These are phyloP conservation scores for Pezicula rhizophila DNA, from an alignment of 2,329 filamentous ascomycete genomes.

Conservation along the genomic window DNA sequence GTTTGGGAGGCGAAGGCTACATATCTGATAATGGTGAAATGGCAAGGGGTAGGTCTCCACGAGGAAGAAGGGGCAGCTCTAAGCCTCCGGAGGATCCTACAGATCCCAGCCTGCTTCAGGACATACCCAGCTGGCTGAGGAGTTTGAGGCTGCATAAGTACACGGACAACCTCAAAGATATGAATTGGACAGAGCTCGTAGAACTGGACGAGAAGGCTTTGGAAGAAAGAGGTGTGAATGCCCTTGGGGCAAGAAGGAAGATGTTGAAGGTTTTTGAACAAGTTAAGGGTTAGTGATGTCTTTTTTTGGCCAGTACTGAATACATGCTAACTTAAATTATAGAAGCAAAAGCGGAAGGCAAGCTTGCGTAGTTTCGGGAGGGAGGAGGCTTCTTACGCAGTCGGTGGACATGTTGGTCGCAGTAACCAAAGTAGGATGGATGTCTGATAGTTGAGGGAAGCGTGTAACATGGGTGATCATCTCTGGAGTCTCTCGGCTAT, in stretches of 20 bases:
- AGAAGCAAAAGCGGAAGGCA: constrained; percentile 72
- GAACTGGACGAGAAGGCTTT: constrained; percentile 89
- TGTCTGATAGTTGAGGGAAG: neutral
- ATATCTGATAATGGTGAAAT: constrained; percentile 92
- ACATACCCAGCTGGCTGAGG: constrained; percentile 93
- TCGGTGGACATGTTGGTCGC: too few relatives aligned
- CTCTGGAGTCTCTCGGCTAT: too few relatives aligned
- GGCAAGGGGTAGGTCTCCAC: constrained; percentile 80
- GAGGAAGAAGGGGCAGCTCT: constrained; percentile 86
- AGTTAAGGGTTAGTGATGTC: constrained; percentile 62
- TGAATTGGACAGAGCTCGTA: constrained; percentile 91
- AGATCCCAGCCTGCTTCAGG: constrained; percentile 80
- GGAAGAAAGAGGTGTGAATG: constrained; percentile 90
- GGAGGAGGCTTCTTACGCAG: too few relatives aligned
- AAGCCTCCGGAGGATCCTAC: constrained; percentile 98
- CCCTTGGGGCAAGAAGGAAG: constrained; percentile 88
- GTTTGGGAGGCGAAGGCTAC: constrained; percentile 72
- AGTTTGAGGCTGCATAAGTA: constrained; percentile 97
- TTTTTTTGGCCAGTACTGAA: neutral
- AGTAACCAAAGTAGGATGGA: neutral
- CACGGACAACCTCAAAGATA: constrained; percentile 94
- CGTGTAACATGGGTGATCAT: neutral
- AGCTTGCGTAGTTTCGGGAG: constrained; percentile 42
- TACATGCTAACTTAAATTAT: constrained; percentile 23
- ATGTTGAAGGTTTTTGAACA: constrained; percentile 99